Percentiles rank a stretch among this genome's conserved stretches.
These are phyloP conservation scores for Aspergillus neoniger DNA, from an alignment of 2,329 filamentous ascomycete genomes.

Conservation along the genomic window DNA sequence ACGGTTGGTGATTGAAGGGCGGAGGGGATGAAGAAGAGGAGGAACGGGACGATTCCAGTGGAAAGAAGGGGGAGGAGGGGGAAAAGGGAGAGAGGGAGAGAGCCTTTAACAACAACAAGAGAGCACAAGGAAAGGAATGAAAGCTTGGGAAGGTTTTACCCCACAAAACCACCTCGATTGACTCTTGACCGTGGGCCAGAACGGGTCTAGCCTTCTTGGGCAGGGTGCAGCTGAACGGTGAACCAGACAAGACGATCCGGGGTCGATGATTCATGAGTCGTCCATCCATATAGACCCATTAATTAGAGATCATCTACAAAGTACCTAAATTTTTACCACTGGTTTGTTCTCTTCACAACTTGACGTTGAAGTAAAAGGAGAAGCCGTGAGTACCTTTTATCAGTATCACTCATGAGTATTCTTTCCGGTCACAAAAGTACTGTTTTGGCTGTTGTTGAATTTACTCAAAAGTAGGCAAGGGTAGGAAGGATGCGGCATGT, in stretches of 20 bases:
- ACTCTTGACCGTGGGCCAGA: slow-evolving; percentile 25
- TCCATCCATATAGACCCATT: too few relatives aligned
- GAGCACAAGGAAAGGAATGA: background rate
- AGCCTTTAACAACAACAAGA: background rate
- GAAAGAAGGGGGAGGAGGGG: slow-evolving; percentile 5
- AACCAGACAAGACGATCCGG: background rate
- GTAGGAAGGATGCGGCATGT: too few relatives aligned
- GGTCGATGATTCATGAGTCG: slow-evolving; percentile 3
- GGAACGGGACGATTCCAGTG: background rate
- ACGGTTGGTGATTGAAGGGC: too few relatives aligned
- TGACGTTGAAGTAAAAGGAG: too few relatives aligned
- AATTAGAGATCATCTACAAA: too few relatives aligned
- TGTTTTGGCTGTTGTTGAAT: too few relatives aligned
- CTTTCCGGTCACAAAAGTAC: too few relatives aligned
- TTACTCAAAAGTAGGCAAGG: too few relatives aligned
- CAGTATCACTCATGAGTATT: too few relatives aligned
- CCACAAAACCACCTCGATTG: slow-evolving; percentile 19
- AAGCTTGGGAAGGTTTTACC: slow-evolving; percentile 15
- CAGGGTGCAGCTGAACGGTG: background rate
- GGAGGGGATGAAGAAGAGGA: background rate
- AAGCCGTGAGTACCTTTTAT: too few relatives aligned
- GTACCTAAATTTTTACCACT: too few relatives aligned
- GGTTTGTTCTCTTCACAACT: too few relatives aligned
- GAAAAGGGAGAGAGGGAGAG: background rate
- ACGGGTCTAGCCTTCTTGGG: slow-evolving; percentile 17